Conservation (phyloP, 2,329 filamentous ascomycete genomes). For the Claviceps pusilla region DNA sequence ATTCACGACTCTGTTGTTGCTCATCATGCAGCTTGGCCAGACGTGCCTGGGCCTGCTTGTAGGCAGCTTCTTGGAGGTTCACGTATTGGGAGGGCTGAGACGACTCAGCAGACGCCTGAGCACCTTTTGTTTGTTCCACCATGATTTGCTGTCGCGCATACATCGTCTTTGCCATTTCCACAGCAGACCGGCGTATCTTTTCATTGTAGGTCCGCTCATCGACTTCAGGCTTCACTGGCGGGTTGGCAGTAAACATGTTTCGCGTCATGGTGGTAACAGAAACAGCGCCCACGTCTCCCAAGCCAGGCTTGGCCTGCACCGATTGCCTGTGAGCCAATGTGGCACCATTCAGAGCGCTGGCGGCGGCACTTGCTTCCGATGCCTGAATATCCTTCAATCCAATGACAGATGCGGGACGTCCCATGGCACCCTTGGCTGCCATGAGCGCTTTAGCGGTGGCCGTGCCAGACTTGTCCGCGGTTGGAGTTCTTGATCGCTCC, state of each 20-base stretch:
- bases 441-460: conserved; percentile 41
- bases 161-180: conserved; percentile 83
- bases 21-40: conserved; percentile 67
- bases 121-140: conserved; percentile 34
- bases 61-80: conserved; percentile 72
- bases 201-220: conserved; percentile 62
- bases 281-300: conserved; percentile 49
- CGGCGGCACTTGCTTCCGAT: conserved; percentile 30
- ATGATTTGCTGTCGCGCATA: conserved; percentile 55
- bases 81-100: conserved; percentile 38
- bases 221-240: conserved; percentile 54
- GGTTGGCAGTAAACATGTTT: conserved; percentile 64
- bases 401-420: conserved; percentile 7
- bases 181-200: conserved; percentile 62
- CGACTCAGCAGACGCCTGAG: conserved; percentile 18
- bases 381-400: conserved; percentile 5
- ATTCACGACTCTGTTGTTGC: conserved; percentile 44
- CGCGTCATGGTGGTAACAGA: conserved; percentile 53
- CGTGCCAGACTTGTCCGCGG: conserved; percentile 25
- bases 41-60: conserved; percentile 71
- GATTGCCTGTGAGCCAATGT: conserved; percentile 47
- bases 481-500: conserved; percentile 11
- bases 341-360: conserved; percentile 60
- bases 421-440: conserved; percentile 65
- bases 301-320: conserved; percentile 27